Evolutionary conservation across 75 land plant species (phyloP).

Genomic region (Chamaecyparis obtusa): DNA sequence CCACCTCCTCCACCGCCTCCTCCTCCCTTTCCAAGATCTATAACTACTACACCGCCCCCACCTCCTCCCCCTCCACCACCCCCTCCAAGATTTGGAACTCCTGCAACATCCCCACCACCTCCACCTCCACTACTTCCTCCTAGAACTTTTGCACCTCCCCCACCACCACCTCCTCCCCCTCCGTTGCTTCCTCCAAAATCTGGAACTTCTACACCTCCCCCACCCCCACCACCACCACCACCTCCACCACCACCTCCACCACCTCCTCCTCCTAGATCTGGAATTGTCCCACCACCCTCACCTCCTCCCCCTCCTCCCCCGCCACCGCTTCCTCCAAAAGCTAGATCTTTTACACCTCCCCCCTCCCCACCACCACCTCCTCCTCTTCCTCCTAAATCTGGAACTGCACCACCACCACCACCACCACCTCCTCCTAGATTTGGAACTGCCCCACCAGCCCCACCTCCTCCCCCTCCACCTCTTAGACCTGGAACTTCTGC

Average conservation of each 20-base stretch:
- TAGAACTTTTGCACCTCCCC: constrained; percentile 35
- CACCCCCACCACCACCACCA: constrained; percentile 19
- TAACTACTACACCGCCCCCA: constrained; percentile 9
- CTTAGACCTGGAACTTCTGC: constrained; percentile 3
- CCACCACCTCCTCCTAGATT: constrained; percentile 8
- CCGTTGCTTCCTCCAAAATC: not conserved
- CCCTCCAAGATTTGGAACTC: constrained; percentile 22
- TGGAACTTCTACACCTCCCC: not conserved
- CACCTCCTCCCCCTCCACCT: constrained; percentile 55
- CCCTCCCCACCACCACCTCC: constrained; percentile 5
- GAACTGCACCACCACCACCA: constrained; percentile 12
- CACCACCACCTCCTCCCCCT: constrained; percentile 37
- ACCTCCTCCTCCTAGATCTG: constrained; percentile 33
- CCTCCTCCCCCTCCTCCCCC: constrained; percentile 13
- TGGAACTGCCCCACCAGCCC: not conserved
- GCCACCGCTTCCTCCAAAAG: constrained; percentile 13
- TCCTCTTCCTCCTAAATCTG: constrained; percentile 11
- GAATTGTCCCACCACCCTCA: not conserved
- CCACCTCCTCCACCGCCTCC: constrained; percentile 53
- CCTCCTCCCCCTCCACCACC: constrained; percentile 41
- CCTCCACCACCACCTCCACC: constrained; percentile 33
- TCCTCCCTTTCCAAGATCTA: constrained; percentile 11
- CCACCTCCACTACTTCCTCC: constrained; percentile 26
- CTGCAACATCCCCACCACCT: constrained; percentile 14
- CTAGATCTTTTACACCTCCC: constrained; percentile 17